Evolutionary conservation across 257 asterid species (phyloP).

Genomic region (Nicotiana benthamiana): DNA sequence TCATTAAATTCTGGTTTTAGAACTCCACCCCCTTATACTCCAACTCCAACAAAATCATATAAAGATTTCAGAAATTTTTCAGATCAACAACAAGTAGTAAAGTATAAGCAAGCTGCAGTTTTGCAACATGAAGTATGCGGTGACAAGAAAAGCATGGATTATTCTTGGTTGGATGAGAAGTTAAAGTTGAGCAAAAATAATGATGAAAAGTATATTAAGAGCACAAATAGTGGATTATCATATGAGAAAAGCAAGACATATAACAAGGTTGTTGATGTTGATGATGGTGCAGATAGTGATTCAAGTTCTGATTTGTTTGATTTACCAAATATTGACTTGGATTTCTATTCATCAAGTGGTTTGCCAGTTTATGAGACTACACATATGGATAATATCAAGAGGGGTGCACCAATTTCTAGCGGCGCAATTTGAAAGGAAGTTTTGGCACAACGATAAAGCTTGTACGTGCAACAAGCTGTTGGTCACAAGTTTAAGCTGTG

Average conservation of each 20-base stretch:
- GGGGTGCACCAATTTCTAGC: conserved; percentile 22
- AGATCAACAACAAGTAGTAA: conserved; percentile 16
- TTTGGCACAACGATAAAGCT: not conserved
- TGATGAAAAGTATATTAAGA: conserved; percentile 10
- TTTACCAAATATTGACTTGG: conserved; percentile 62
- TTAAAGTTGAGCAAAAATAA: not conserved
- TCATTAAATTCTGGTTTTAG: conserved; percentile 33
- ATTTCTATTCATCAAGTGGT: conserved; percentile 30
- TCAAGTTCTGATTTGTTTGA: conserved; percentile 90
- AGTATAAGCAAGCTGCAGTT: not conserved
- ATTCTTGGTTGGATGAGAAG: conserved; percentile 18
- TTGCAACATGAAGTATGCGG: conserved; percentile 1
- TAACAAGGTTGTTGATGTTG: conserved; percentile 5
- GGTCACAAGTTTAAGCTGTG: not conserved
- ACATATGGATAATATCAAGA: conserved; percentile 30
- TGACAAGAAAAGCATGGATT: conserved; percentile 15
- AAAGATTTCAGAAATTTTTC: conserved; percentile 23
- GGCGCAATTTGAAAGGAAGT: conserved; percentile 10
- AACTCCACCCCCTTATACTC: conserved; percentile 38
- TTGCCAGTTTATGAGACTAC: conserved; percentile 49
- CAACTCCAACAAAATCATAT: conserved; percentile 43
- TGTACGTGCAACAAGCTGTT: too few relatives aligned
- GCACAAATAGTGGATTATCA: conserved; percentile 12
- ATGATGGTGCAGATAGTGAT: conserved; percentile 62
- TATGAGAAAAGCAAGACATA: conserved; percentile 27